Evolutionary conservation across 106 monocot genomes (phyloP).

Genomic region (Acanthochlamys bracteata): DNA sequence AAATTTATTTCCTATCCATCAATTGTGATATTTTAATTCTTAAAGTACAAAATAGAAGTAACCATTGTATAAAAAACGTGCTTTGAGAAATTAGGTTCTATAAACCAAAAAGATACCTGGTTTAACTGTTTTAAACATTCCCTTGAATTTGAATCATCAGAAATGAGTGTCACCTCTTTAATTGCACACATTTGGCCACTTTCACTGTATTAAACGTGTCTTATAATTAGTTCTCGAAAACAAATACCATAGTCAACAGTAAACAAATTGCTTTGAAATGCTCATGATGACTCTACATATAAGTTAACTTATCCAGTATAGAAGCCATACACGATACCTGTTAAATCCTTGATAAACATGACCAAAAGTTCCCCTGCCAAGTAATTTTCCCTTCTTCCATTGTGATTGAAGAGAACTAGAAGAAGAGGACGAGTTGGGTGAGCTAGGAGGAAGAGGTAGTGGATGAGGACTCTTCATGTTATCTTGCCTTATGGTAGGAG

Average conservation of each 20-base stretch:
- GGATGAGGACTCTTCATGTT: slow-evolving; percentile 61
- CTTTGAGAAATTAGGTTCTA: too few species aligned
- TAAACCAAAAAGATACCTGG: slow-evolving; percentile 33
- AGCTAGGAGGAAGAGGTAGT: slow-evolving; percentile 78
- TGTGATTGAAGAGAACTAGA: slow-evolving; percentile 38
- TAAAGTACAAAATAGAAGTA: slow-evolving; percentile 6
- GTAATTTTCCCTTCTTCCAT: slow-evolving; percentile 87
- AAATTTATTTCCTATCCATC: slow-evolving; percentile 71
- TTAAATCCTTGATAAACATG: slow-evolving; percentile 91
- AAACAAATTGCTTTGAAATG: neutral
- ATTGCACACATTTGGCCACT: slow-evolving; percentile 95
- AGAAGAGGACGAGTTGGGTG: slow-evolving; percentile 40
- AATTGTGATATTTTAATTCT: neutral
- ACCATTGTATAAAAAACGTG: neutral
- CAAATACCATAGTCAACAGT: neutral
- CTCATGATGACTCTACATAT: neutral
- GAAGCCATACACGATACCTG: slow-evolving; percentile 27
- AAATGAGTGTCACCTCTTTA: slow-evolving; percentile 84
- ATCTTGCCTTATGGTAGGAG: slow-evolving; percentile 40
- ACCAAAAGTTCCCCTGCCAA: slow-evolving; percentile 94
- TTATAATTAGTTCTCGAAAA: neutral
- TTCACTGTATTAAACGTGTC: slow-evolving; percentile 41
- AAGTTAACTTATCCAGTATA: neutral
- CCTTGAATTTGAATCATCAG: slow-evolving; percentile 88
- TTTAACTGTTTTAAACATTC: slow-evolving; percentile 83